phyloP scores from a whole-genome alignment of 2,329 filamentous ascomycete genomes.

The Cercospora zeina region DNA sequence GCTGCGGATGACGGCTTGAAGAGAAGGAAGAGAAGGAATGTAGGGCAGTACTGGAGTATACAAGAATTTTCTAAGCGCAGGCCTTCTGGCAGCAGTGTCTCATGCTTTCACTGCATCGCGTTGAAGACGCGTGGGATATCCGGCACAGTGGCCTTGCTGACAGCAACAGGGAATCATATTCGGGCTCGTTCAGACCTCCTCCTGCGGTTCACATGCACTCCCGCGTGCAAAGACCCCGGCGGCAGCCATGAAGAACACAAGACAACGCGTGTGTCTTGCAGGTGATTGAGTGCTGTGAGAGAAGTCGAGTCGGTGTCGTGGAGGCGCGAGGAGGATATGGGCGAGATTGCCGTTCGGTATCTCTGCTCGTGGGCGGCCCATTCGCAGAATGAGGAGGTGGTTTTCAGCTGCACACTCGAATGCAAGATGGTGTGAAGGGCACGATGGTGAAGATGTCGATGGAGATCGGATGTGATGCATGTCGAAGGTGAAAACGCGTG shows the following conservation, averaged over 20 bases:
- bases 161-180: neutral
- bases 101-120: neutral
- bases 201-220: neutral
- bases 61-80: neutral
- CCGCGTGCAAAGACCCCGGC: neutral
- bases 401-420: neutral
- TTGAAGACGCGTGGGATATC: neutral
- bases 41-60: neutral
- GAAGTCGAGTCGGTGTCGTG: neutral
- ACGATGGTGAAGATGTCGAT: neutral
- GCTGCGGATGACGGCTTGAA: neutral
- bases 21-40: neutral
- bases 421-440: neutral
- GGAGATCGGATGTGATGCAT: neutral
- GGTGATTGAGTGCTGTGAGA: neutral
- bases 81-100: neutral
- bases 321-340: neutral
- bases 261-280: neutral
- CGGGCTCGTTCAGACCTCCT: neutral
- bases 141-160: neutral
- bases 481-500: constrained; percentile 6
- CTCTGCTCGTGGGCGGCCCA: neutral
- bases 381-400: neutral
- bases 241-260: neutral
- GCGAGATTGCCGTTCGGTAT: neutral